Evolutionary conservation across 768 basidiomycete species (phyloP).

Genomic region (Dioszegia crocea): DNA sequence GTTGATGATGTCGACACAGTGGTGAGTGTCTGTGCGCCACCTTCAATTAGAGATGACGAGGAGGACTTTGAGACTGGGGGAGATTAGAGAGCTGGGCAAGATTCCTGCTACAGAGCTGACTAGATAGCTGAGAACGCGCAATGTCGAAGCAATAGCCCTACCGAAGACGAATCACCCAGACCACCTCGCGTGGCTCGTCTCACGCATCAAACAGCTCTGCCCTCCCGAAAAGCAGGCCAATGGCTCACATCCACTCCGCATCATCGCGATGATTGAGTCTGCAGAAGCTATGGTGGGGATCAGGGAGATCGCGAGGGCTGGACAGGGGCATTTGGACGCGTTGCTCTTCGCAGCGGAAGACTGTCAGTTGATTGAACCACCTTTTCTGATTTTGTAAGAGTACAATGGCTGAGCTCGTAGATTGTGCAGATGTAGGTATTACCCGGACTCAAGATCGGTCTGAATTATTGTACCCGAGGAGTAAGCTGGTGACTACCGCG

Average conservation of each 20-base stretch:
- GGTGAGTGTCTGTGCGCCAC: constrained; percentile 15
- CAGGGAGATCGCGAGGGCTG: constrained; percentile 68
- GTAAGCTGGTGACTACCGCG: constrained; percentile 72
- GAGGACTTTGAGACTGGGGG: no score
- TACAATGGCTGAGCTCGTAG: constrained; percentile 50
- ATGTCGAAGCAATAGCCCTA: constrained; percentile 67
- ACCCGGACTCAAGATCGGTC: constrained; percentile 67
- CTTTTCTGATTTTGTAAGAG: no score
- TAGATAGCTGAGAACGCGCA: constrained; percentile 53
- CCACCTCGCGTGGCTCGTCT: constrained; percentile 62
- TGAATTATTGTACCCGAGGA: constrained; percentile 79
- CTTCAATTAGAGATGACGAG: no score
- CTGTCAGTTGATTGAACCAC: neutral
- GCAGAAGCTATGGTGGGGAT: constrained; percentile 67
- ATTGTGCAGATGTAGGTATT: constrained; percentile 83
- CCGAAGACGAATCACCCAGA: constrained; percentile 73
- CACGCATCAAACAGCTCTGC: constrained; percentile 52
- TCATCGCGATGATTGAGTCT: constrained; percentile 83
- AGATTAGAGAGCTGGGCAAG: no score
- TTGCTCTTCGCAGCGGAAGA: constrained; percentile 58
- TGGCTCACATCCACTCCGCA: constrained; percentile 51
- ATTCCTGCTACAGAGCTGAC: no score
- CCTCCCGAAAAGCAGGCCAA: constrained; percentile 21
- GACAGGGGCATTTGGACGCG: constrained; percentile 59
- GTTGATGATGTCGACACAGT: constrained; percentile 39